These are phyloP conservation scores for Testicularia cyperi DNA, from an alignment of 1,284 basidiomycete species.

Conservation along the genomic window DNA sequence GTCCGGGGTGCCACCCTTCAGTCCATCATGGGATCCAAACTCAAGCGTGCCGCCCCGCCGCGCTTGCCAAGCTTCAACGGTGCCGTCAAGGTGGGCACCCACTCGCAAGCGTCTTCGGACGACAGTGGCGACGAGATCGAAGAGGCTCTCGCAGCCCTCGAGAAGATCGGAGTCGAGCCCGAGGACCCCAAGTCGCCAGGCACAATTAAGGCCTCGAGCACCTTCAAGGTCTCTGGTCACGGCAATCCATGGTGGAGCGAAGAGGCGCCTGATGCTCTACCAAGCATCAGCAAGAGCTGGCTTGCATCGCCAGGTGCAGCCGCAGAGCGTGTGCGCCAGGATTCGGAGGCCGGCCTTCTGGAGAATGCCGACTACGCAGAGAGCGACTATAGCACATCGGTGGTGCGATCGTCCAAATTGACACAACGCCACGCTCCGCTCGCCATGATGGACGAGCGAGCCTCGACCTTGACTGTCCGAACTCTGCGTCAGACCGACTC, in stretches of 20 bases:
- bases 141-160: slow-evolving; percentile 49
- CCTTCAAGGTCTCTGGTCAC: slow-evolving; percentile 52
- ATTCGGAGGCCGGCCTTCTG: slow-evolving; percentile 29
- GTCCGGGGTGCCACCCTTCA: slow-evolving; percentile 46
- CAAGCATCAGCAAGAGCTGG: slow-evolving; percentile 47
- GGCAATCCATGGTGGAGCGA: slow-evolving; percentile 57
- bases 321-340: slow-evolving; percentile 23
- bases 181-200: slow-evolving; percentile 18
- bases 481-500: slow-evolving; percentile 29
- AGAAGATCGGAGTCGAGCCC: slow-evolving; percentile 43
- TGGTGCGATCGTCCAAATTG: slow-evolving; percentile 46
- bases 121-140: slow-evolving; percentile 52
- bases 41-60: slow-evolving; percentile 63
- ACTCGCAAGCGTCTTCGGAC: slow-evolving; percentile 16
- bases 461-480: slow-evolving; percentile 33
- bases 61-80: slow-evolving; percentile 82
- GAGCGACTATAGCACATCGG: slow-evolving; percentile 52
- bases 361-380: slow-evolving; percentile 35
- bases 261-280: slow-evolving; percentile 28
- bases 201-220: slow-evolving; percentile 33
- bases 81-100: slow-evolving; percentile 67
- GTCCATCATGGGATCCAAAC: slow-evolving; percentile 43
- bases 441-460: slow-evolving; percentile 29
- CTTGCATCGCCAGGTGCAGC: slow-evolving; percentile 33
- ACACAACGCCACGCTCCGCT: slow-evolving; percentile 31